These are phyloP conservation scores for Colletotrichum agaves DNA, from an alignment of 2,329 filamentous ascomycete species.

Conservation along the genomic window DNA sequence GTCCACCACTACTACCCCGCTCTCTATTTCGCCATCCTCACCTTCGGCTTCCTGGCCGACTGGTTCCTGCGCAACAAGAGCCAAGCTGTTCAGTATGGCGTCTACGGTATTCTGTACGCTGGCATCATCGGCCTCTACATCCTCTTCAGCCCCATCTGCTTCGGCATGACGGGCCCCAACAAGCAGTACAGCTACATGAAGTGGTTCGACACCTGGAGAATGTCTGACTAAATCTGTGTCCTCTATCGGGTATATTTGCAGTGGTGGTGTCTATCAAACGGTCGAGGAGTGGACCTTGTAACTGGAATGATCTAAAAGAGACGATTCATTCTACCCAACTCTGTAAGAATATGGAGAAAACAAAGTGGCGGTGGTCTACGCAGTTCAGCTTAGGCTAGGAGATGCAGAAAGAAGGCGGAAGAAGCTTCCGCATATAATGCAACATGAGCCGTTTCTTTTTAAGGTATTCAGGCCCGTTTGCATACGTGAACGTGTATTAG, in stretches of 20 bases:
- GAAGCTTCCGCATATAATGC: conserved; percentile 32
- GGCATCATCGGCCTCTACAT: conserved; percentile 84
- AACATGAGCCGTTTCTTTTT: conserved; percentile 33
- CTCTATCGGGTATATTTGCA: not conserved
- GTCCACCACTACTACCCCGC: conserved; percentile 99
- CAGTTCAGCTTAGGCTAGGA: conserved; percentile 1
- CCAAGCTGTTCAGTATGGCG: conserved; percentile 69
- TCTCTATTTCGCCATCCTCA: conserved; percentile 95
- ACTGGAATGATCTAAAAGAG: not conserved
- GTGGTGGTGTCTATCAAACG: not conserved
- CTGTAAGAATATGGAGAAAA: conserved; percentile 22
- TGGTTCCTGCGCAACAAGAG: conserved; percentile 79
- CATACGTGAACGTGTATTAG: conserved; percentile 22
- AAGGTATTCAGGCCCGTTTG: not conserved
- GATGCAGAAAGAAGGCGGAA: conserved; percentile 5
- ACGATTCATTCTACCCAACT: conserved; percentile 14
- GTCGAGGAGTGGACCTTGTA: not conserved
- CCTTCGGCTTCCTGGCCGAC: conserved; percentile 87
- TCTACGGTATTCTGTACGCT: conserved; percentile 81
- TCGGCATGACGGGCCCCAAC: conserved; percentile 91
- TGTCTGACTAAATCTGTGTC: conserved; percentile 65
- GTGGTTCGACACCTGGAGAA: conserved; percentile 91
- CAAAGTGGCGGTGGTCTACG: conserved; percentile 3
- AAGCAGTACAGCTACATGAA: conserved; percentile 90
- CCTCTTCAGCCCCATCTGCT: conserved; percentile 92